Evolutionary conservation across 164 flowering plant species (phyloP).

Genomic region (Malania oleifera): DNA sequence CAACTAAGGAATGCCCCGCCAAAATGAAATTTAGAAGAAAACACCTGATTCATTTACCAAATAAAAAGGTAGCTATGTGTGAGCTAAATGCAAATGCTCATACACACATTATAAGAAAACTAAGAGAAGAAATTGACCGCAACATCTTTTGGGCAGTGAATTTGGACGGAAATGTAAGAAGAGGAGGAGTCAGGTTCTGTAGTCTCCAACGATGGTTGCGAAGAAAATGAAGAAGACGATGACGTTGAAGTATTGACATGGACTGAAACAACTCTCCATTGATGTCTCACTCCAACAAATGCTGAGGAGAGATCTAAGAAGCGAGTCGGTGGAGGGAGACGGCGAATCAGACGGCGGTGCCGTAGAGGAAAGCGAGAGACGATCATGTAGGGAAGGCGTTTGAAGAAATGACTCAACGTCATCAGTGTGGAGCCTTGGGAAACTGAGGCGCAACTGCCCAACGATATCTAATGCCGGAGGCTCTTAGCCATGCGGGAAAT

Average conservation of each 20-base stretch:
- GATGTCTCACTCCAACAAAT: conserved; percentile 5
- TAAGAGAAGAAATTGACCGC: conserved; percentile 28
- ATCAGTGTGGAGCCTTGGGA: too few relatives aligned
- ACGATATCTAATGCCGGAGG: too few relatives aligned
- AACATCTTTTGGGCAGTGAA: conserved; percentile 40
- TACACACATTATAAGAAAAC: too few relatives aligned
- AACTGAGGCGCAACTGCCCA: too few relatives aligned
- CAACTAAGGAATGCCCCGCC: too few relatives aligned
- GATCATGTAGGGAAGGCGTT: conserved; percentile 30
- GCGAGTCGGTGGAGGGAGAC: neutral
- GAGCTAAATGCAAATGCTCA: too few relatives aligned
- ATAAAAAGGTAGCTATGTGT: too few relatives aligned
- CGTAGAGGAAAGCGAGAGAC: conserved; percentile 4
- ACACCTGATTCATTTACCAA: too few relatives aligned
- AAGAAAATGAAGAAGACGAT: conserved; percentile 1
- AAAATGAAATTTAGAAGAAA: too few relatives aligned
- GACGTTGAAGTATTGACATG: neutral
- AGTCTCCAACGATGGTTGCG: conserved; percentile 12
- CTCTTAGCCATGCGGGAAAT: too few relatives aligned
- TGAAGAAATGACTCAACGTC: conserved; percentile 47
- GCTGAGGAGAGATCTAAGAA: conserved; percentile 4
- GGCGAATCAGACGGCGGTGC: conserved; percentile 14
- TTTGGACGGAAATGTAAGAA: conserved; percentile 50
- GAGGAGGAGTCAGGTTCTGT: conserved; percentile 9
- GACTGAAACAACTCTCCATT: conserved; percentile 1